Conservation (phyloP, 1,139 yeast species). For the Blastobotrys capitulatus region DNA sequence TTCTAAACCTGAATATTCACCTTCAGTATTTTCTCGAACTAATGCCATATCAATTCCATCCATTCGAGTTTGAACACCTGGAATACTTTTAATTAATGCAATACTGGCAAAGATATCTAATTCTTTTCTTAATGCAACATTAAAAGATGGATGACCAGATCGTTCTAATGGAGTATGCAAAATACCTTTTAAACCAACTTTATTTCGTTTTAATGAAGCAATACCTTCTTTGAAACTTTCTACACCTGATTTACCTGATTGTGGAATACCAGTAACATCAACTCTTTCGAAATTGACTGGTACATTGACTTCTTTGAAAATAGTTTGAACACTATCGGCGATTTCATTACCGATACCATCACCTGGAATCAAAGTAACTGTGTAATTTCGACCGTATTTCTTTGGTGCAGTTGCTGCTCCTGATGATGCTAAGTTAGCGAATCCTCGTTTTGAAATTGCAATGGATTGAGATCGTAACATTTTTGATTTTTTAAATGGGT, state of each 20-base stretch:
- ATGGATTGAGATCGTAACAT: slow-evolving; percentile 7
- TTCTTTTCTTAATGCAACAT: slow-evolving; percentile 95
- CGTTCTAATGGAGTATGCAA: slow-evolving; percentile 82
- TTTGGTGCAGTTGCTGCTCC: slow-evolving; percentile 54
- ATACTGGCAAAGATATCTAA: slow-evolving; percentile 92
- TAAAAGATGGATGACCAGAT: slow-evolving; percentile 72
- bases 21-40: slow-evolving; percentile 97
- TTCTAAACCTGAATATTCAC: slow-evolving; percentile 98
- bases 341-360: slow-evolving; percentile 98
- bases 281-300: slow-evolving; percentile 95
- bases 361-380: slow-evolving; percentile 87
- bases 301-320: slow-evolving; percentile 76
- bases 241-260: slow-evolving; percentile 30
- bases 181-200: slow-evolving; percentile 95
- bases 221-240: slow-evolving; percentile 75
- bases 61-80: slow-evolving; percentile 89
- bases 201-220: slow-evolving; percentile 88
- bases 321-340: slow-evolving; percentile 86
- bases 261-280: slow-evolving; percentile 75
- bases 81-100: slow-evolving; percentile 87
- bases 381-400: slow-evolving; percentile 91
- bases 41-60: slow-evolving; percentile 86
- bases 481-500: not conserved
- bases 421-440: slow-evolving; percentile 20
- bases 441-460: slow-evolving; percentile 18